These are phyloP conservation scores for Thielaviopsis punctulata DNA, from an alignment of 2,329 filamentous ascomycete species.

Conservation along the genomic window DNA sequence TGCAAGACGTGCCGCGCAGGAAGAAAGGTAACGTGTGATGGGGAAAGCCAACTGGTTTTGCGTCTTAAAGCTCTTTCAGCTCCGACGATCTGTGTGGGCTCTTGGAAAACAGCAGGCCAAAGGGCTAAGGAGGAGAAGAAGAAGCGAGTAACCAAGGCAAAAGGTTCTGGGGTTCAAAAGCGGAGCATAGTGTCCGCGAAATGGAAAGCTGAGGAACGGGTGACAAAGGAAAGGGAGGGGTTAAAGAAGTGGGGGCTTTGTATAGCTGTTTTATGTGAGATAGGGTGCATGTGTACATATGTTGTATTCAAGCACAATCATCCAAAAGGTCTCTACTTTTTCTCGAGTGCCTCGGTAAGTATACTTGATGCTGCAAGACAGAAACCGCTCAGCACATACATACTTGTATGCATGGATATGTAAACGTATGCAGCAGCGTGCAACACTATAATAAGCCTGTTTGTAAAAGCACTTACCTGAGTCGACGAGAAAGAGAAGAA, in stretches of 20 bases:
- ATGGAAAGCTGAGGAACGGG: neutral
- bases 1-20: too few relatives aligned
- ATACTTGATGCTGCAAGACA: neutral
- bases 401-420: neutral
- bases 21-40: too few relatives aligned
- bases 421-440: neutral
- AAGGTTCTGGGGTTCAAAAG: neutral
- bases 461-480: constrained; percentile 5
- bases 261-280: neutral
- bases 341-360: neutral
- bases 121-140: too few relatives aligned
- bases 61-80: too few relatives aligned
- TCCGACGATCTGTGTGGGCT: too few relatives aligned
- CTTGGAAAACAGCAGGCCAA: too few relatives aligned
- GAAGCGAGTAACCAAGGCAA: too few relatives aligned
- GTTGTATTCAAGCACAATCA: neutral
- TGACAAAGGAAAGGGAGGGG: too few relatives aligned
- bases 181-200: neutral
- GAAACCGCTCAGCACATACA: neutral
- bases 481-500: neutral
- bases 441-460: neutral
- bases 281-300: neutral
- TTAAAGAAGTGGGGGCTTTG: neutral
- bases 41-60: too few relatives aligned
- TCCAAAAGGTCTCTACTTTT: too few relatives aligned